phyloP scores from a whole-genome alignment of 164 flowering plant species.

The Warburgia ugandensis region DNA sequence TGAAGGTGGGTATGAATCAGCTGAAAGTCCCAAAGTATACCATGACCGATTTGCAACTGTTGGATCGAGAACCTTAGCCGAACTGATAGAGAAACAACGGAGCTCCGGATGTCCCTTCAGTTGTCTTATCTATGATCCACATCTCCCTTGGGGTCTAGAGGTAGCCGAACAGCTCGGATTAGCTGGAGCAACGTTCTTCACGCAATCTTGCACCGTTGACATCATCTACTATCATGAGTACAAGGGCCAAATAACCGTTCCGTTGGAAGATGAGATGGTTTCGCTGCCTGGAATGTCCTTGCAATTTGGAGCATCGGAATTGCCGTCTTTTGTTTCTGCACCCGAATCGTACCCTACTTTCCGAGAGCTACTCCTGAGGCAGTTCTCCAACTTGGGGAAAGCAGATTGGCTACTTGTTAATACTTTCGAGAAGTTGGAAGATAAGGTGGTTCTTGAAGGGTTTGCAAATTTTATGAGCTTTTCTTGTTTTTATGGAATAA shows the following conservation, averaged over 20 bases:
- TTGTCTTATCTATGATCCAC: constrained; percentile 16
- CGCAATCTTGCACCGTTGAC: constrained; percentile 12
- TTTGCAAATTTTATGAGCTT: too few relatives aligned
- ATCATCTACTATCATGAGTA: constrained; percentile 9
- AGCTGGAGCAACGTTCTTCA: constrained; percentile 13
- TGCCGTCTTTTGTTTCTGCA: constrained; percentile 32
- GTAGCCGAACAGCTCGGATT: constrained; percentile 12
- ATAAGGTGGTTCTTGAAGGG: constrained; percentile 13
- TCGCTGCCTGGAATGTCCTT: constrained; percentile 30
- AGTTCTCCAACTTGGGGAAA: constrained; percentile 18
- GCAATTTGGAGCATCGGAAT: constrained; percentile 17
- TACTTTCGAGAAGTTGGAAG: constrained; percentile 21
- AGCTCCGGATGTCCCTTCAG: background rate
- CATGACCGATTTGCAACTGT: background rate
- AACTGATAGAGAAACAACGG: constrained; percentile 1
- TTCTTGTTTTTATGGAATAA: too few relatives aligned
- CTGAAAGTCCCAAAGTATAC: constrained; percentile 3
- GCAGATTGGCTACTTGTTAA: constrained; percentile 19
- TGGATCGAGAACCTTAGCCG: constrained; percentile 5
- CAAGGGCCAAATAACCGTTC: constrained; percentile 3
- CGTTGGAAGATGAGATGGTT: background rate
- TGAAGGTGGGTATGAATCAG: background rate
- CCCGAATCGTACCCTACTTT: constrained; percentile 7
- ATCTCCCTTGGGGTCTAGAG: constrained; percentile 11
- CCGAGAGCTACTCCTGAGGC: constrained; percentile 1